Percentiles rank a stretch among this genome's conserved stretches.
phyloP scores from a whole-genome alignment of 75 land plant species.

The Chamaecyparis obtusa region DNA sequence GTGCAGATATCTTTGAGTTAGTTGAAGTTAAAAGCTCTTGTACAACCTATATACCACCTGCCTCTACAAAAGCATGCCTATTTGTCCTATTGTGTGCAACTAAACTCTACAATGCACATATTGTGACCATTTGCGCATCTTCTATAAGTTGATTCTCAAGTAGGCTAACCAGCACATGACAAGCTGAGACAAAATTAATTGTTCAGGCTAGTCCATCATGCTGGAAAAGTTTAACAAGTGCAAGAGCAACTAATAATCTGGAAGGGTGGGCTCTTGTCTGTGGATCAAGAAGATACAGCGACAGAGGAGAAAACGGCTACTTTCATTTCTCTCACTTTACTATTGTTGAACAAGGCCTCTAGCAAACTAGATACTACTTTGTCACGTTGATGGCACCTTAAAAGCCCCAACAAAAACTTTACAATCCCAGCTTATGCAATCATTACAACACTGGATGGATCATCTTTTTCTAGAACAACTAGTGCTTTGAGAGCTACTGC shows the following conservation, averaged over 20 bases:
- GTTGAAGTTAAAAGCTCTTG: conserved; percentile 40
- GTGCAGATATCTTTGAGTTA: conserved; percentile 36
- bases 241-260: conserved; percentile 38
- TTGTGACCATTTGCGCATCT: conserved; percentile 53
- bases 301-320: conserved; percentile 43
- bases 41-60: conserved; percentile 49
- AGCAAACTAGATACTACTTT: conserved; percentile 39
- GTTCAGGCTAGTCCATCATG: conserved; percentile 47
- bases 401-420: conserved; percentile 41
- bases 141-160: conserved; percentile 59
- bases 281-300: conserved; percentile 47
- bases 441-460: conserved; percentile 43
- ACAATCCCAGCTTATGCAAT: conserved; percentile 48
- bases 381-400: conserved; percentile 49
- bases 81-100: conserved; percentile 44
- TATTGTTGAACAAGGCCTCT: conserved; percentile 47
- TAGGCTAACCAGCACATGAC: conserved; percentile 49
- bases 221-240: conserved; percentile 46
- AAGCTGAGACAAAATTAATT: conserved; percentile 43
- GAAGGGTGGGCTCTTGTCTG: conserved; percentile 46
- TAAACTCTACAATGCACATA: conserved; percentile 45
- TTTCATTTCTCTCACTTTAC: conserved; percentile 46
- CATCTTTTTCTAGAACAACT: conserved; percentile 41
- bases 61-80: conserved; percentile 53
- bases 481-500: conserved; percentile 41